A percentile compares a stretch with the other conserved stretches of the same genome.
Evolutionary conservation across 768 basidiomycete genomes (phyloP).

Genomic region (Lactifluus pinguis): DNA sequence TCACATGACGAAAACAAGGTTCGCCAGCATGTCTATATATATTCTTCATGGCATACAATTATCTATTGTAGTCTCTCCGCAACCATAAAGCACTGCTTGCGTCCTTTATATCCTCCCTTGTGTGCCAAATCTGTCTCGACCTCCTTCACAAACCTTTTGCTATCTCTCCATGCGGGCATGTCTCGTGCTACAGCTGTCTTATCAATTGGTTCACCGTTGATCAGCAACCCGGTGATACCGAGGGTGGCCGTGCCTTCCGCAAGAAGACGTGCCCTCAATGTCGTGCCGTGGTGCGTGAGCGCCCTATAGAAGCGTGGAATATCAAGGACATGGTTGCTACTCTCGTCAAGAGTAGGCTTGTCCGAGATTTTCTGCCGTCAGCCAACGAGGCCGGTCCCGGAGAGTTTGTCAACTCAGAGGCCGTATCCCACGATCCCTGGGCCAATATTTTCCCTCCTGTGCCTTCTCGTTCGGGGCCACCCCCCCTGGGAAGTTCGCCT

Average conservation of each 20-base stretch:
- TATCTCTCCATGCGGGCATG: conserved; percentile 67
- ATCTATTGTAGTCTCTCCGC: conserved; percentile 11
- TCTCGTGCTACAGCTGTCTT: conserved; percentile 63
- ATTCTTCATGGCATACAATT: background rate
- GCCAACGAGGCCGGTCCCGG: conserved; percentile 23
- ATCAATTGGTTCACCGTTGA: conserved; percentile 63
- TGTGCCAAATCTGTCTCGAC: conserved; percentile 75
- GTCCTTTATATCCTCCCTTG: conserved; percentile 52
- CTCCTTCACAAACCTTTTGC: conserved; percentile 65
- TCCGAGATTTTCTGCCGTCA: conserved; percentile 19
- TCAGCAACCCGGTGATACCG: background rate
- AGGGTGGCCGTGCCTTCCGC: conserved; percentile 17
- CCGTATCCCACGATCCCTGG: conserved; percentile 50
- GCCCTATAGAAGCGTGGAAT: conserved; percentile 41
- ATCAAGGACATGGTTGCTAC: conserved; percentile 39
- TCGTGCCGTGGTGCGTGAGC: conserved; percentile 34
- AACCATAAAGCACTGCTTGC: conserved; percentile 44
- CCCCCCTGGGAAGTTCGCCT: conserved; percentile 20
- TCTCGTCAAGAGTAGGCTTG: conserved; percentile 46
- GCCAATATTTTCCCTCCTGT: conserved; percentile 43
- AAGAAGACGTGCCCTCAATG: conserved; percentile 40
- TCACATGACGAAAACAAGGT: conserved; percentile 2
- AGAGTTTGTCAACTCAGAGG: conserved; percentile 20
- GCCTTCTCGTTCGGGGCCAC: conserved; percentile 19
- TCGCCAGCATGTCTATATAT: background rate